These are phyloP conservation scores for Terfezia claveryi DNA, from an alignment of 495 filamentous ascomycete species.

Conservation along the genomic window DNA sequence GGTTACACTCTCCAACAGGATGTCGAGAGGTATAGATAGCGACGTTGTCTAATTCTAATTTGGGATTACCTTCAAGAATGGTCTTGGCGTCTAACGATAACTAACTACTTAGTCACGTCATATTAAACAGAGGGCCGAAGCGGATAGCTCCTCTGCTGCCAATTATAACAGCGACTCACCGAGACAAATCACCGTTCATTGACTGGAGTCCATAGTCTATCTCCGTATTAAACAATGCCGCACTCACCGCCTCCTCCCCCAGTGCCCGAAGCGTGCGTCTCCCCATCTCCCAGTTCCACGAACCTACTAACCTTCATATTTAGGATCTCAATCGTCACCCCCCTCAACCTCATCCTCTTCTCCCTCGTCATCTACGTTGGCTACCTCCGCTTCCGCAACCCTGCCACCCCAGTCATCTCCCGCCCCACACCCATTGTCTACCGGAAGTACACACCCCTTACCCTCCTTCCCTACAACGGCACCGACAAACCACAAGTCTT, in stretches of 20 bases:
- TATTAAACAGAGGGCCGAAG: too few species aligned
- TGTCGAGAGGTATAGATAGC: too few species aligned
- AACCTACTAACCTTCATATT: background rate
- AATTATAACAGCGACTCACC: too few species aligned
- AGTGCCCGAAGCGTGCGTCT: conserved; percentile 13
- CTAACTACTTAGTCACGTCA: too few species aligned
- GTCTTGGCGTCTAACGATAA: too few species aligned
- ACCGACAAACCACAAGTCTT: conserved; percentile 49
- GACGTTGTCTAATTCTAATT: too few species aligned
- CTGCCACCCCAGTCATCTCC: conserved; percentile 30
- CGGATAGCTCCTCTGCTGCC: too few species aligned
- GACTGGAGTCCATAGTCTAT: too few species aligned
- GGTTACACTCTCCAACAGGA: too few species aligned
- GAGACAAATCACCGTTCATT: too few species aligned
- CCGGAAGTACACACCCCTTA: conserved; percentile 71
- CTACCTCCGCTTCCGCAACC: conserved; percentile 42
- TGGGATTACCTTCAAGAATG: too few species aligned
- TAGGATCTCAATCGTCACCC: conserved; percentile 42
- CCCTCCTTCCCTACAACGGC: conserved; percentile 76
- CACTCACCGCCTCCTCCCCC: conserved; percentile 8
- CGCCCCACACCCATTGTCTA: conserved; percentile 51
- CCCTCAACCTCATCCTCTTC: conserved; percentile 58
- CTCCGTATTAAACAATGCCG: conserved; percentile 3
- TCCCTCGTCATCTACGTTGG: conserved; percentile 44
- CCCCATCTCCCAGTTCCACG: background rate